A percentile compares a stretch with the other conserved stretches of the same genome.
Evolutionary conservation across 352 stramenopile genomes (phyloP).

Genomic region (Phytophthora hybrid): DNA sequence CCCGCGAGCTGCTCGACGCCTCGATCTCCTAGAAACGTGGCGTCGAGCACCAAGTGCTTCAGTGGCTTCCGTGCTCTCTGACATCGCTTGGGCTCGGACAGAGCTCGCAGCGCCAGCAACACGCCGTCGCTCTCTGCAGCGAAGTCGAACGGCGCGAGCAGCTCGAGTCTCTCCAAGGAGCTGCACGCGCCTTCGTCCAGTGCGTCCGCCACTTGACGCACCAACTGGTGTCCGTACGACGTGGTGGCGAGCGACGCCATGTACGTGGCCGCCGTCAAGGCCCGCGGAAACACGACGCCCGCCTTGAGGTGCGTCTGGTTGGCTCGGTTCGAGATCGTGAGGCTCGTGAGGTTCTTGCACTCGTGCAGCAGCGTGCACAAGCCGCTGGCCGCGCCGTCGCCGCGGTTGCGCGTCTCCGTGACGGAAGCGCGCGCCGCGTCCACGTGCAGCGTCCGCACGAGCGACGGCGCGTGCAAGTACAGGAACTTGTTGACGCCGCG

Average conservation of each 20-base stretch:
- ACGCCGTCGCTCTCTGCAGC: slow-evolving; percentile 62
- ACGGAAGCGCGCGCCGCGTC: slow-evolving; percentile 32
- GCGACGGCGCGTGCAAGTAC: slow-evolving; percentile 47
- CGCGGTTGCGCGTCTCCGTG: slow-evolving; percentile 15
- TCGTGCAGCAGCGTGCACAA: slow-evolving; percentile 42
- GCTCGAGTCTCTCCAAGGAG: slow-evolving; percentile 48
- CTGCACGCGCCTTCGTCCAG: slow-evolving; percentile 48
- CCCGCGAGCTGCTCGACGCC: slow-evolving; percentile 47
- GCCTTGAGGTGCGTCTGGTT: slow-evolving; percentile 52
- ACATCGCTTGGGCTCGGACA: slow-evolving; percentile 23
- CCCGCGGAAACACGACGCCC: slow-evolving; percentile 49
- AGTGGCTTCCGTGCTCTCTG: slow-evolving; percentile 16
- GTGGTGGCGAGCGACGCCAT: slow-evolving; percentile 28
- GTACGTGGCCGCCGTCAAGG: slow-evolving; percentile 28
- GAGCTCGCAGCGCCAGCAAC: slow-evolving; percentile 44
- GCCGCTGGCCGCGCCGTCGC: slow-evolving; percentile 17
- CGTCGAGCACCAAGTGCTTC: slow-evolving; percentile 59
- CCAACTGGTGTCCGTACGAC: slow-evolving; percentile 50
- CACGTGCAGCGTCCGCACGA: slow-evolving; percentile 58
- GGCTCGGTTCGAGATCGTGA: slow-evolving; percentile 60
- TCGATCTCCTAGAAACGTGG: slow-evolving; percentile 65
- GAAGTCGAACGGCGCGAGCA: slow-evolving; percentile 70
- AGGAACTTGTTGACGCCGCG: slow-evolving; percentile 65
- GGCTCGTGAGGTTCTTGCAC: slow-evolving; percentile 52
- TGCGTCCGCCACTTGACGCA: slow-evolving; percentile 48